Base-by-base conservation (phyloP, 441 rosid species). In the Capsella rubella region DNA sequence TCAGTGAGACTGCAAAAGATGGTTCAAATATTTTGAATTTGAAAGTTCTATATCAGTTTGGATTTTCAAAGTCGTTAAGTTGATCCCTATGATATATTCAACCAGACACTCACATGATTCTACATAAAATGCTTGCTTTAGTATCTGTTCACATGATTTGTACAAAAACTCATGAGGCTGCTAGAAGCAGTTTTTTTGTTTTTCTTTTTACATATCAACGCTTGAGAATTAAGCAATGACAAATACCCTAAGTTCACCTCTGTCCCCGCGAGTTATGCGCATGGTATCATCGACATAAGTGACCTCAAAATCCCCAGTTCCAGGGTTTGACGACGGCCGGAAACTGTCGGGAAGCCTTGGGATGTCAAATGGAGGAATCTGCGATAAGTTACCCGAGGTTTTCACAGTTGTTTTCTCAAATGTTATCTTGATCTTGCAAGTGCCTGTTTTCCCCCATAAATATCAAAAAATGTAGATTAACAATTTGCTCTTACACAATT, bases 241-340 rank as follows among this genome's bases (percentile, higher is more conserved):
- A 21, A 90, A 94, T 5, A 94, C 91, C 81, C 97, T 81, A 13
- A 94, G 91, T 80, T 94, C 93, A 1, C 81, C 90, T 78, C 91
- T 85, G 54, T 92, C 99, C 18, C 99, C 99, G 75, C 97, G 84
- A 72, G 99, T 92, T 55, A 89, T 74, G 6, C 97, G 92, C 54
- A 88, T 81, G 64, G 72, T 87, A 10, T 71, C 67, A 35, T 94
- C 97, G 13, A 90, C 79, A 67, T 68, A 94, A 1, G 94, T 86
- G 21, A 92, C 95, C 66, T 92, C 94, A 21, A 94, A 92, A 21
- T 87, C 97, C 0, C 99, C 88, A 2, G 86, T 87, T 12, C 97
- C 87, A 9, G 83, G 74, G 68, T 85, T 82, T 11, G 93, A 80
- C 1, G 83, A 74, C 69, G 95, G 94, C 75, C 99, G 57, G 52